These are phyloP conservation scores for Periconia macrospinosa DNA, from an alignment of 2,329 filamentous ascomycete species.

Conservation along the genomic window DNA sequence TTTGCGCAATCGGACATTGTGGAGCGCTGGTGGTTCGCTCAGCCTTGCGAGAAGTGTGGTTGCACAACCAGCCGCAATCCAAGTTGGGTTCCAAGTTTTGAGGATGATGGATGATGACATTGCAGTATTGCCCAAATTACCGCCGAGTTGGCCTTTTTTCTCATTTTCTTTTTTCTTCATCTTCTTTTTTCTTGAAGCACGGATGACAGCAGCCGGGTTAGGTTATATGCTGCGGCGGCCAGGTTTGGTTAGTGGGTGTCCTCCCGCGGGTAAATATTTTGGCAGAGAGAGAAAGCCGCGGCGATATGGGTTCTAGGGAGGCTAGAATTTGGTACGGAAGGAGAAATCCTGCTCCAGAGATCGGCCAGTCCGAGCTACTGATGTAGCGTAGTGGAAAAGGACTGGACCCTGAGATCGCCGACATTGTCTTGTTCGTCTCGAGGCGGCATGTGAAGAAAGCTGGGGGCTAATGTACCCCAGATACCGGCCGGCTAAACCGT, in stretches of 20 bases:
- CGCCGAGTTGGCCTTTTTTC: too few relatives aligned
- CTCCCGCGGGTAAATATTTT: slow-evolving; percentile 4
- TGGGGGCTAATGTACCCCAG: slow-evolving; percentile 39
- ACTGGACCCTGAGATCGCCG: slow-evolving; percentile 32
- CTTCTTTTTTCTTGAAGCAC: too few relatives aligned
- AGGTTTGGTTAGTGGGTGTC: neutral
- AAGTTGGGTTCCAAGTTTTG: neutral
- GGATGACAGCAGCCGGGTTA: too few relatives aligned
- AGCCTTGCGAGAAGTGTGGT: slow-evolving; percentile 24
- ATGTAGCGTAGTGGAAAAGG: neutral
- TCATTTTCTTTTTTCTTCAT: too few relatives aligned
- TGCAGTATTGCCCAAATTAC: neutral
- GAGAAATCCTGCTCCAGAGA: slow-evolving; percentile 3
- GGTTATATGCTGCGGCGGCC: too few relatives aligned
- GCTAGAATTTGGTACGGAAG: slow-evolving; percentile 32
- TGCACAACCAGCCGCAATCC: slow-evolving; percentile 15
- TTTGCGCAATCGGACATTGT: slow-evolving; percentile 15
- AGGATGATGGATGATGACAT: slow-evolving; percentile 1
- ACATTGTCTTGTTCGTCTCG: neutral
- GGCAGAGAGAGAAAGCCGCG: neutral
- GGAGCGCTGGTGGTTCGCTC: slow-evolving; percentile 21
- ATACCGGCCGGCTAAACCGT: slow-evolving; percentile 26
- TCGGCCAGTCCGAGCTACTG: neutral
- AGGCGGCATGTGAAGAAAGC: slow-evolving; percentile 23
- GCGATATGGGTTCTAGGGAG: slow-evolving; percentile 8